Evolutionary conservation across 805 yeast species (phyloP).

Genomic region (Clavispora carvajalis): DNA sequence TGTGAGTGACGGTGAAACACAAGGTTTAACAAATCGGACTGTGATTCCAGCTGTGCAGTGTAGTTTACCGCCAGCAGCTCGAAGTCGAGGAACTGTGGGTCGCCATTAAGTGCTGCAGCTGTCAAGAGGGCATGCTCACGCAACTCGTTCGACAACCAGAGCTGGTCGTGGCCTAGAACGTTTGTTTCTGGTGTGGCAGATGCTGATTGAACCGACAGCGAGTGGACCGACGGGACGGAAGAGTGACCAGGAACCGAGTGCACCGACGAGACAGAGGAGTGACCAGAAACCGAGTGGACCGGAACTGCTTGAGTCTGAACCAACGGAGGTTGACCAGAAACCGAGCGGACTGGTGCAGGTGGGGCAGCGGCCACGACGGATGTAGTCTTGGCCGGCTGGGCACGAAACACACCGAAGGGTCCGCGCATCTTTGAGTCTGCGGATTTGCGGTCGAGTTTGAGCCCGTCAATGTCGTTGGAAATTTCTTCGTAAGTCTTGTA

Average conservation of each 20-base stretch:
- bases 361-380: background rate
- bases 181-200: slow-evolving; percentile 2
- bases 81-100: slow-evolving; percentile 52
- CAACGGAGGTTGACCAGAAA: too few relatives aligned
- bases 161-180: slow-evolving; percentile 38
- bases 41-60: slow-evolving; percentile 16
- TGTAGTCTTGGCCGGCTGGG: background rate
- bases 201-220: too few relatives aligned
- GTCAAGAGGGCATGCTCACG: slow-evolving; percentile 69
- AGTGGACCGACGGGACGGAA: too few relatives aligned
- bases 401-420: slow-evolving; percentile 73
- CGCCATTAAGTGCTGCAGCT: slow-evolving; percentile 65
- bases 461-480: slow-evolving; percentile 56
- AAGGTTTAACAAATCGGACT: slow-evolving; percentile 46
- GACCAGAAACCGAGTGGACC: too few relatives aligned
- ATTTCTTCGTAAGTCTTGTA: slow-evolving; percentile 78
- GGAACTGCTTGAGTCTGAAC: too few relatives aligned
- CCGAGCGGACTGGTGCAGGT: too few relatives aligned
- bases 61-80: slow-evolving; percentile 9
- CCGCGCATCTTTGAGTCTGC: slow-evolving; percentile 51
- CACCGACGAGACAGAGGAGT: too few relatives aligned
- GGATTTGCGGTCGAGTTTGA: slow-evolving; percentile 31
- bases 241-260: too few relatives aligned
- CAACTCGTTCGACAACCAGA: slow-evolving; percentile 68
- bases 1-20: slow-evolving; percentile 45